Conservation (phyloP, 495 filamentous ascomycete genomes). For the Glarea lozoyensis region DNA sequence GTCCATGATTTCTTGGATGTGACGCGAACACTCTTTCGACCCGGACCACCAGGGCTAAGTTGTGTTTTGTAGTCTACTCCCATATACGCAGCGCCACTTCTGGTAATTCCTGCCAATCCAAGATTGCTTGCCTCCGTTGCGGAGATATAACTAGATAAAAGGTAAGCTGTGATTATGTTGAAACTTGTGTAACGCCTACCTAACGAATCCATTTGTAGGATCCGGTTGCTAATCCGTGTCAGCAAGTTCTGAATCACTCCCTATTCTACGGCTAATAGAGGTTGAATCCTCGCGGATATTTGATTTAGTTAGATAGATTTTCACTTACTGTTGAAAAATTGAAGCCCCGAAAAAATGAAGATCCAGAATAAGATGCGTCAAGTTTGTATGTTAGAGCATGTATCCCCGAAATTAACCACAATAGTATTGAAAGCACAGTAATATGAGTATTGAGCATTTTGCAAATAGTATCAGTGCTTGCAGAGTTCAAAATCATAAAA, state of each 20-base stretch:
- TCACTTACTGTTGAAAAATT: not conserved
- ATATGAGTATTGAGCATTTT: no score
- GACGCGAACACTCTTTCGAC: conserved; percentile 56
- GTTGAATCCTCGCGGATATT: no score
- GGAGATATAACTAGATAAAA: conserved; percentile 35
- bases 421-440: no score
- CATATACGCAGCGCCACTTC: conserved; percentile 35
- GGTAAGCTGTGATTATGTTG: not conserved
- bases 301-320: no score
- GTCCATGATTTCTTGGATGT: conserved; percentile 53
- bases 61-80: conserved; percentile 34
- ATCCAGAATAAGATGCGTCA: not conserved
- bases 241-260: no score
- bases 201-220: conserved; percentile 51
- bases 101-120: conserved; percentile 32
- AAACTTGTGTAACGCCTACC: conserved; percentile 11
- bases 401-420: no score
- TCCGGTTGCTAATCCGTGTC: no score
- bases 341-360: not conserved
- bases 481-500: no score
- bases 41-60: conserved; percentile 28
- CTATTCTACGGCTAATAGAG: no score
- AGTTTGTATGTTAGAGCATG: not conserved
- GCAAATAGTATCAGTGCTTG: no score
- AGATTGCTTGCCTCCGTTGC: conserved; percentile 33